phyloP scores from a whole-genome alignment of 192 early-diverging fungal genomes.

The Diversispora eburnea region DNA sequence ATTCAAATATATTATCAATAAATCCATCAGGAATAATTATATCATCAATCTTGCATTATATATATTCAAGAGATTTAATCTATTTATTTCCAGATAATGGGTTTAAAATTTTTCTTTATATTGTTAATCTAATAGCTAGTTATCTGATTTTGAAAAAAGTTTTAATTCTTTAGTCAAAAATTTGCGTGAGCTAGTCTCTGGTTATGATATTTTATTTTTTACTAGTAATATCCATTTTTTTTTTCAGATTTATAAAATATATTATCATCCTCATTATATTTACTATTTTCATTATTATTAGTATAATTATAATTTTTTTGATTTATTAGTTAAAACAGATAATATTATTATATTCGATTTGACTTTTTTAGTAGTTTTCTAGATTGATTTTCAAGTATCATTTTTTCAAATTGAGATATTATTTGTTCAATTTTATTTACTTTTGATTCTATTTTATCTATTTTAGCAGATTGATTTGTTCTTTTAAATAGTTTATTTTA shows the following conservation, averaged over 20 bases:
- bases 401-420: no score
- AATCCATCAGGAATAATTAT: background rate
- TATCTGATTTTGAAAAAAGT: no score
- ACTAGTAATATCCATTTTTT: conserved; percentile 7
- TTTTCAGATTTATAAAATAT: background rate
- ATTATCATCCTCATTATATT: conserved; percentile 10
- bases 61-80: background rate
- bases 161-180: no score
- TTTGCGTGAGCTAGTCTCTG: no score
- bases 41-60: background rate
- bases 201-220: background rate
- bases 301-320: background rate
- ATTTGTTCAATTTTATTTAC: conserved; percentile 8
- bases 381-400: no score
- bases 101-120: no score
- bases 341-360: background rate
- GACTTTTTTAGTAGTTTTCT: no score
- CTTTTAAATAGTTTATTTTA: conserved; percentile 4
- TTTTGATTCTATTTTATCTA: background rate
- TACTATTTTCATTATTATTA: background rate
- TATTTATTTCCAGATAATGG: no score
- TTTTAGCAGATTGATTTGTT: background rate
- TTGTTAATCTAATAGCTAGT: no score
- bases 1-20: background rate
- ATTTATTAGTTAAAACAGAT: background rate